Base-by-base conservation (phyloP, 805 yeast species). In the Lipomyces mesembrius region DNA sequence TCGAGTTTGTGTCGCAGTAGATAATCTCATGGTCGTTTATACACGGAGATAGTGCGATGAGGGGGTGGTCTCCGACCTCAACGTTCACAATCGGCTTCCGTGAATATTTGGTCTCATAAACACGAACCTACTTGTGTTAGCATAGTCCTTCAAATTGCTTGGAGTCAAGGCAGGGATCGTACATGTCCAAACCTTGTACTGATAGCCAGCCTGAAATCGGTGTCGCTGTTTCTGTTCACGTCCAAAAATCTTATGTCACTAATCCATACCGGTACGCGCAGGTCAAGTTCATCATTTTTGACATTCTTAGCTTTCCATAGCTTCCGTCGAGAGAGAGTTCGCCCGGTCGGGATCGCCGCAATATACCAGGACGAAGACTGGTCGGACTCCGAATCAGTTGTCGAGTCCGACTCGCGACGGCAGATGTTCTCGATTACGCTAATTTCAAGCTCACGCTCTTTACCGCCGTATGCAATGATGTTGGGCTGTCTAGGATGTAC, bases 181-280 rank as follows among this genome's bases (percentile, higher is more conserved):
- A 69, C 56, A 34, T 72, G 90, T 0, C 97, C 97, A 71, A 87
- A 85, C 63, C 85, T 80, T 3, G 98, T 91, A 2, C 88, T 84
- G 0, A 92, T 84, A 9, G 89, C 80, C 35, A 92, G 78, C 59
- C 83, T 79, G 78, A 80, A 85, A n/a, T 80, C 75, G 7, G 79
- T 76, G 59, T 20, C 17, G 35, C 57, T 63, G 64, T 82, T 61
- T 39, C 78, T 74, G 22, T 70, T 63, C 7, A 80, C 68, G 39
- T 78, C 77, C 57, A 83, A 63, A 73, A 88, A 85, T 62, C 80
- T 76, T 57, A 92, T 81, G 63, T 83, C 82, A 4, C 87, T 84
- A 52, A 91, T 83, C 90, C 96, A 89, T 11, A 94, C 84, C 3
- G 96, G 97, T 6, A 88, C 95, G 66, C 92, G 83, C 69, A 95